phyloP scores from a whole-genome alignment of 345 rosid species.

The Orychophragmus violaceus region DNA sequence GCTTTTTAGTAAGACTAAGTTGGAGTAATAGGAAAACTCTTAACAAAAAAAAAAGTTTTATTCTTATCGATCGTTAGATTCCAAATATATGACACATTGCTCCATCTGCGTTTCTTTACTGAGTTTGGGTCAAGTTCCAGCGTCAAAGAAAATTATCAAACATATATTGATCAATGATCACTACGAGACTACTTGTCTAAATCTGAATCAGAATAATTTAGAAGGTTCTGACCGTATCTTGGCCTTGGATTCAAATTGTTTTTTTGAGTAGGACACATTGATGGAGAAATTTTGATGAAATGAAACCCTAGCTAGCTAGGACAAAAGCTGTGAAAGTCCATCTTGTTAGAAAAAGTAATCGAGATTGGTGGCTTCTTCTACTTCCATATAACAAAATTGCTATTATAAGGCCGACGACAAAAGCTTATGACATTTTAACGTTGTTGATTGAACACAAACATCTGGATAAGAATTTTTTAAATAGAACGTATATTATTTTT shows the following conservation, averaged over 20 bases:
- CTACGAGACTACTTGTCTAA: neutral
- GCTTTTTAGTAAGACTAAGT: too few relatives aligned
- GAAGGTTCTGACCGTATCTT: neutral
- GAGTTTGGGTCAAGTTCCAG: too few relatives aligned
- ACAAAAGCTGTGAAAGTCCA: neutral
- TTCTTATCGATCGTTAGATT: too few relatives aligned
- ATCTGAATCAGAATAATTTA: neutral
- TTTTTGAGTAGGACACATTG: neutral
- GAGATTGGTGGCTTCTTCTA: neutral
- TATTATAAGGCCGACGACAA: neutral
- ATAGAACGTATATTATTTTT: too few relatives aligned
- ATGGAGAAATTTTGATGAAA: neutral
- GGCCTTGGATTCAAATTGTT: neutral
- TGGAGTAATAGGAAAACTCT: too few relatives aligned
- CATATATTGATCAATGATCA: neutral
- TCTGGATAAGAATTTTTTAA: neutral
- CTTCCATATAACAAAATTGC: neutral
- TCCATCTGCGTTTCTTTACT: too few relatives aligned
- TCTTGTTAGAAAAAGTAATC: neutral
- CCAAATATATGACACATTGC: too few relatives aligned
- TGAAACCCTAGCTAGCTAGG: neutral
- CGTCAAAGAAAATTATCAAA: too few relatives aligned
- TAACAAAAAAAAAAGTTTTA: too few relatives aligned
- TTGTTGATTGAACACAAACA: neutral
- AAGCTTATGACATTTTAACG: neutral